Evolutionary conservation across 2,329 filamentous ascomycete genomes (phyloP), one percentile per base, ranked within the genome.

Genomic region (Venturia effusa): DNA sequence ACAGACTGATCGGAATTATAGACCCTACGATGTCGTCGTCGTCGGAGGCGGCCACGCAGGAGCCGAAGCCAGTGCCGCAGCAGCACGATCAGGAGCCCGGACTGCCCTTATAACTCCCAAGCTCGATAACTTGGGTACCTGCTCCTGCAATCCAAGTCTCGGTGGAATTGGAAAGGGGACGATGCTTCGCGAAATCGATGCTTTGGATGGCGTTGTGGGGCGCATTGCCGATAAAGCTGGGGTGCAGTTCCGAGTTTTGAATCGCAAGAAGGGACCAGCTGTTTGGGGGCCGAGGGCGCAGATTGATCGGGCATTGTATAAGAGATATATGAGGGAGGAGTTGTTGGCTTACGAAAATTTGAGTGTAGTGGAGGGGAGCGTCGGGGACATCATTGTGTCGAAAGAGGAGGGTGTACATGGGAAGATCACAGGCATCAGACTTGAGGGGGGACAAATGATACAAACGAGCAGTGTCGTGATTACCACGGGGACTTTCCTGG

Each of bases 111-210:
- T 99, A 60, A 99, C 94, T 1, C 94, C 93, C 1, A 91, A 89
- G 66, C 76, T 90, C 65, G 87, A 92, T 65, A 96, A 97, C 70
- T 86, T 97, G 24, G 93, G 93, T 64, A 90, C 94, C 37, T 97
- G 93, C 78, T 97, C 92, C 41, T 97, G 93, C 78, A 97, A 97
- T 74, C 93, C 93, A 1, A 96, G 91, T 67, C 96, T 99, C 72
- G 94, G 94, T 45, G 94, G 94, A n/a, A 97, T 99, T 69, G 94
- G 94, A 55, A 99, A 99, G 74, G 94, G 94, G 19, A 97, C 90
- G 11, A 97, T 99, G 80, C 80, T 99, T 61, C 87, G 93, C 51
- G 94, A 99, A 76, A 88, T 99, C 39, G 94, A 99, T 78, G 94
- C 94, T 0, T 81, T 99, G 66, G 94, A 97, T 71, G 94, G 94